Percentiles rank a stretch among this genome's conserved stretches.
phyloP scores from a whole-genome alignment of 768 basidiomycete genomes.

The Postia placenta region DNA sequence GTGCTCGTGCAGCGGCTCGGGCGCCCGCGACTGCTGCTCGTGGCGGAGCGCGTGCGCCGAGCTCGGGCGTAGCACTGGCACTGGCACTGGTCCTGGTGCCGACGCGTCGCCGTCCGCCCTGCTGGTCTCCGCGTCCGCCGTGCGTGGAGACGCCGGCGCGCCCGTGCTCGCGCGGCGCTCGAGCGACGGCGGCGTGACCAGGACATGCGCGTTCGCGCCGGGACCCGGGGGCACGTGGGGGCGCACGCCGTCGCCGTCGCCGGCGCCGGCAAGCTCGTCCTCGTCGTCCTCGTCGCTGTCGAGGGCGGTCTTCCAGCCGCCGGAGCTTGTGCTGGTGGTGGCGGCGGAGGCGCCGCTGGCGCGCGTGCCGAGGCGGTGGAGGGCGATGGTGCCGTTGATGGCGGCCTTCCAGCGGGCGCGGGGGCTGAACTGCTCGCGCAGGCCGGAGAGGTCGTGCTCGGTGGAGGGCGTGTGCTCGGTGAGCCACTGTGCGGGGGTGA shows the following conservation, averaged over 20 bases:
- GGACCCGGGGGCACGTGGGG: constrained; percentile 18
- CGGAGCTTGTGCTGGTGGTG: constrained; percentile 27
- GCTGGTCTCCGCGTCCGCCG: constrained; percentile 19
- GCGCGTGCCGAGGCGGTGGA: constrained; percentile 22
- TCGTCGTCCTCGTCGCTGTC: constrained; percentile 27
- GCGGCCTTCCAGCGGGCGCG: constrained; percentile 68
- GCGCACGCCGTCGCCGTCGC: no score
- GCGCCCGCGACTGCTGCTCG: constrained; percentile 14
- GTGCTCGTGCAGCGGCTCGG: constrained; percentile 18
- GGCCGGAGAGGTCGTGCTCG: constrained; percentile 72
- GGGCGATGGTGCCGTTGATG: constrained; percentile 45
- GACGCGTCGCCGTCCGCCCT: constrained; percentile 1
- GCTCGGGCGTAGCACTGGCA: constrained; percentile 7
- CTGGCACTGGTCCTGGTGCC: background rate
- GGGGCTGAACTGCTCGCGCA: constrained; percentile 81
- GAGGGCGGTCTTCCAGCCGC: constrained; percentile 28
- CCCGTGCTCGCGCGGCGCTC: constrained; percentile 2
- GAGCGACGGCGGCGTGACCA: constrained; percentile 23
- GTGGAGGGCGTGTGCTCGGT: constrained; percentile 56
- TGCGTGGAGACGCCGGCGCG: constrained; percentile 3
- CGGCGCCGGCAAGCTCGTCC: constrained; percentile 15
- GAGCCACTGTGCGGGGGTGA: constrained; percentile 61
- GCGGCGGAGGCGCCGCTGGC: constrained; percentile 10
- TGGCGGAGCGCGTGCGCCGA: constrained; percentile 18
- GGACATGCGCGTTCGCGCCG: constrained; percentile 37